These are phyloP conservation scores for Asterophora parasitica DNA, from an alignment of 768 basidiomycete genomes.

Conservation along the genomic window DNA sequence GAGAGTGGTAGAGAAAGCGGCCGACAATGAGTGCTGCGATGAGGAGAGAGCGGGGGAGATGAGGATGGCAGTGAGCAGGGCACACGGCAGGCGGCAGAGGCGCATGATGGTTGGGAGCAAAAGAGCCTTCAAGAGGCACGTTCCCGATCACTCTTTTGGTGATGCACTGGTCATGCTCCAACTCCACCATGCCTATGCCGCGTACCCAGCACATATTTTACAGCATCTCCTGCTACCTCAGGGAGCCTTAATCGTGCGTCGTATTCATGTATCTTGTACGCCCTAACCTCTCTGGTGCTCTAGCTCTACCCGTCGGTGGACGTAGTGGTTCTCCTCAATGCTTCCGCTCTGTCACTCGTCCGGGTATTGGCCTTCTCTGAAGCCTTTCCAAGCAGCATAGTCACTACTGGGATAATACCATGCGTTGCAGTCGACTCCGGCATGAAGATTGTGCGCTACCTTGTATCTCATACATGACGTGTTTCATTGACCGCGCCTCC, in stretches of 20 bases:
- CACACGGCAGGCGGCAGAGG: slow-evolving; percentile 13
- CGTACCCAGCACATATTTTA: slow-evolving; percentile 49
- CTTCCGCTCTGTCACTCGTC: slow-evolving; percentile 56
- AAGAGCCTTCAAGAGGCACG: neutral
- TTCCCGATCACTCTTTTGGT: neutral
- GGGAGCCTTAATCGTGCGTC: slow-evolving; percentile 56
- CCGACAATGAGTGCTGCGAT: slow-evolving; percentile 28
- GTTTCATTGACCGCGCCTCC: slow-evolving; percentile 15
- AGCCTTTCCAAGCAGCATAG: slow-evolving; percentile 61
- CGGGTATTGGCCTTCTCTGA: slow-evolving; percentile 78
- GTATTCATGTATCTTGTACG: neutral
- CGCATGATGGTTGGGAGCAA: slow-evolving; percentile 13
- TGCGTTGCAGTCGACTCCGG: slow-evolving; percentile 69
- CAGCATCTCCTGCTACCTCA: slow-evolving; percentile 54
- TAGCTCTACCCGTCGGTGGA: slow-evolving; percentile 74
- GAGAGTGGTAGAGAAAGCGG: slow-evolving; percentile 48
- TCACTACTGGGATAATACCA: slow-evolving; percentile 42
- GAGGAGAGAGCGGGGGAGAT: slow-evolving; percentile 24
- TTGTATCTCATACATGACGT: slow-evolving; percentile 7
- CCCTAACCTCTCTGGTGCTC: slow-evolving; percentile 12
- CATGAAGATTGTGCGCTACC: slow-evolving; percentile 70
- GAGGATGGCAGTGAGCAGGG: slow-evolving; percentile 25
- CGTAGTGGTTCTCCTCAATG: slow-evolving; percentile 66
- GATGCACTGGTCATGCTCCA: slow-evolving; percentile 29
- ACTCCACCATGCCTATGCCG: slow-evolving; percentile 35